Evolutionary conservation across 176 grass and related monocot genomes (phyloP).

Genomic region (maize (Zea mays)): Zm-B73-REFERENCE-NAM-5.0 NC_050098.1:29926501-29927000

Average conservation of each 20-base stretch:
- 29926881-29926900: background rate
- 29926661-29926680: background rate
- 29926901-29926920: background rate
- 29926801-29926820: background rate
- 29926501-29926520: background rate
- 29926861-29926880: background rate
- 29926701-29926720: background rate
- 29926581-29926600: background rate
- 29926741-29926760: background rate
- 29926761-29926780: background rate
- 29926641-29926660: background rate
- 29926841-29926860: background rate
- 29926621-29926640: background rate
- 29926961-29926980: background rate
- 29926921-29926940: conserved; percentile 4
- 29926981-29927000: background rate
- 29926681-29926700: background rate
- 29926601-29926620: background rate
- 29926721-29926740: background rate
- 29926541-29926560: background rate
- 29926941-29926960: background rate
- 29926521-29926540: background rate
- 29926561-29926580: background rate
- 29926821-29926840: background rate
- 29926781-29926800: background rate